Conservation (phyloP, 306 rosid genomes). For the Pyrus bretschneideri region DNA sequence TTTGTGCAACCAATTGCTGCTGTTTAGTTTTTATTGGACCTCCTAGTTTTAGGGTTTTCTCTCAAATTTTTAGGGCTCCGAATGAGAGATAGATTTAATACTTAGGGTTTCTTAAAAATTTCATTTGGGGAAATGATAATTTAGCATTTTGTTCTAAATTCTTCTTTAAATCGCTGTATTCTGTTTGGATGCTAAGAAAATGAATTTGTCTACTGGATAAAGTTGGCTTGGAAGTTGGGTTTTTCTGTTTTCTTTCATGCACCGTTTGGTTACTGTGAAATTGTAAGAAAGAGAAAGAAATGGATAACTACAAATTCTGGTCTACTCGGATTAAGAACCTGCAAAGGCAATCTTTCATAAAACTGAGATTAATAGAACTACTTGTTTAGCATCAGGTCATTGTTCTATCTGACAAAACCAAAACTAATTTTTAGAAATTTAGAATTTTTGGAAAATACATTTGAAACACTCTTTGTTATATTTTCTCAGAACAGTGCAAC, state of each 20-base stretch:
- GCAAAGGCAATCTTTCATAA: not conserved
- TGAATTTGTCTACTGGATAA: not conserved
- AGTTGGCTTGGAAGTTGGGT: not conserved
- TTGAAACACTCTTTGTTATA: not conserved
- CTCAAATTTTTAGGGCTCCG: not conserved
- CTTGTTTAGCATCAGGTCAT: not conserved
- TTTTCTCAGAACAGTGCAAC: not conserved
- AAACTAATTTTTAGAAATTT: not conserved
- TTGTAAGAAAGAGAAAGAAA: not conserved
- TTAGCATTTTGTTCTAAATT: not conserved
- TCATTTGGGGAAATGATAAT: not conserved
- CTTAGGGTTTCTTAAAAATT: not conserved
- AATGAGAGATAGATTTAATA: not conserved
- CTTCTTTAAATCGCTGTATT: not conserved
- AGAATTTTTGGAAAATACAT: not conserved
- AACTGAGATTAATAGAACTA: not conserved
- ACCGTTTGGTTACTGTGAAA: not conserved
- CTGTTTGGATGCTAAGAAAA: not conserved
- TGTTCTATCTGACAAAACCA: not conserved
- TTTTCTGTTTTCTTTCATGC: not conserved
- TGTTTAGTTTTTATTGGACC: not conserved
- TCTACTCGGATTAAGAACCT: not conserved
- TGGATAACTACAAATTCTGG: not conserved
- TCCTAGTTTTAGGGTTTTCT: not conserved
- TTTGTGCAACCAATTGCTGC: not conserved